Evolutionary conservation across 768 basidiomycete species (phyloP).

Genomic region (Leccinum rimulosum): DNA sequence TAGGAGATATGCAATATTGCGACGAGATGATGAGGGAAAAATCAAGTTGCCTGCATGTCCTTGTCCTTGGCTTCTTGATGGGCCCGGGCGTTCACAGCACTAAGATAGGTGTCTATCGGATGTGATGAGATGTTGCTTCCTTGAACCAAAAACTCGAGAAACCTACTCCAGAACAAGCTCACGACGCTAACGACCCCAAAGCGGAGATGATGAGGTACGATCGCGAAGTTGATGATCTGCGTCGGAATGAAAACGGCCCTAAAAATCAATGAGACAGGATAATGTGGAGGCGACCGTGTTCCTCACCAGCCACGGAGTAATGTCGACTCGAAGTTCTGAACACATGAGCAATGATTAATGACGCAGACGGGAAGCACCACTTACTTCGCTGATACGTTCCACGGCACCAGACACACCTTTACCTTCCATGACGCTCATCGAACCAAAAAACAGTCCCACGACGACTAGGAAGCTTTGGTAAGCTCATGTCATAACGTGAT

Average conservation of each 20-base stretch:
- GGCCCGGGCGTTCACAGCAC: slow-evolving; percentile 46
- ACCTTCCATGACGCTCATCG: slow-evolving; percentile 81
- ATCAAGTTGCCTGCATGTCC: background rate
- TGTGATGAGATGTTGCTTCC: background rate
- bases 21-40: background rate
- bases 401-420: slow-evolving; percentile 53
- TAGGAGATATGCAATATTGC: slow-evolving; percentile 10
- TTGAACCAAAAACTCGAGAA: background rate
- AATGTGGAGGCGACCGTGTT: background rate
- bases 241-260: slow-evolving; percentile 77
- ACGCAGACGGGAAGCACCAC: background rate
- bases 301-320: slow-evolving; percentile 72
- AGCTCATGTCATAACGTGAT: slow-evolving; percentile 16
- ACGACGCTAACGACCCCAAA: slow-evolving; percentile 74
- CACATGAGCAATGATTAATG: slow-evolving; percentile 6
- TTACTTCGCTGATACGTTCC: slow-evolving; percentile 41
- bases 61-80: slow-evolving; percentile 3
- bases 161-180: slow-evolving; percentile 81
- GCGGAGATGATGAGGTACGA: slow-evolving; percentile 75
- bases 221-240: slow-evolving; percentile 74
- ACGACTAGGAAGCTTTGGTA: slow-evolving; percentile 29
- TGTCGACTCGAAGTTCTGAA: slow-evolving; percentile 68
- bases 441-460: slow-evolving; percentile 61
- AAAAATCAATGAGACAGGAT: background rate
- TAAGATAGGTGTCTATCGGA: slow-evolving; percentile 59